phyloP scores from a whole-genome alignment of 2,329 filamentous ascomycete genomes.

The Hypomyces perniciosus region DNA sequence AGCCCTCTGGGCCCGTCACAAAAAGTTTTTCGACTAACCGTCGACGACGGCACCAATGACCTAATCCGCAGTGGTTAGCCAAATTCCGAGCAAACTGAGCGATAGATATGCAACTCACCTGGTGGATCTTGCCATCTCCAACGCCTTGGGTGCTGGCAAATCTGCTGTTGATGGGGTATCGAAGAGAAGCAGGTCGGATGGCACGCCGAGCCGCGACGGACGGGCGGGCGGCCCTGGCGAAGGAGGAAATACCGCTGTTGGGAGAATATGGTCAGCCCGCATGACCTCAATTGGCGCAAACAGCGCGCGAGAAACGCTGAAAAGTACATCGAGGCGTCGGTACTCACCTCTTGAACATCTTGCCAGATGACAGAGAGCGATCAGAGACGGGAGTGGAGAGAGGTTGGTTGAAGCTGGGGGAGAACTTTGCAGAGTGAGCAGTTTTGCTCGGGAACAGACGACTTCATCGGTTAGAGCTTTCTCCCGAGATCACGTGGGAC shows the following conservation, averaged over 20 bases:
- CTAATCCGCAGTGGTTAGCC: conserved; percentile 55
- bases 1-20: not conserved
- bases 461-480: conserved; percentile 42
- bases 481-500: conserved; percentile 32
- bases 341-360: conserved; percentile 79
- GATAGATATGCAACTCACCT: conserved; percentile 40
- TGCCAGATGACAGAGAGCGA: conserved; percentile 63
- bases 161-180: conserved; percentile 50
- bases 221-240: conserved; percentile 57
- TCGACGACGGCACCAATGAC: conserved; percentile 99
- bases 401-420: conserved; percentile 44
- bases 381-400: conserved; percentile 54
- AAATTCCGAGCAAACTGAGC: conserved; percentile 2
- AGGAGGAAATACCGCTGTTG: conserved; percentile 59
- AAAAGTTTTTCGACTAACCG: conserved; percentile 55
- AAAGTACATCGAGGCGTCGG: conserved; percentile 24
- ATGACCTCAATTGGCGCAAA: conserved; percentile 43
- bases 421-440: conserved; percentile 45
- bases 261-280: conserved; percentile 36
- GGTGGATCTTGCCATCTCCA: conserved; percentile 63
- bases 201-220: conserved; percentile 55
- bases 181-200: conserved; percentile 50
- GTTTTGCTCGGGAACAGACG: conserved; percentile 40
- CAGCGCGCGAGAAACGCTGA: conserved; percentile 18
- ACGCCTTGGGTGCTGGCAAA: conserved; percentile 54